Conservation (phyloP, 78 protist species). For the Goniomonas avonlea region DNA sequence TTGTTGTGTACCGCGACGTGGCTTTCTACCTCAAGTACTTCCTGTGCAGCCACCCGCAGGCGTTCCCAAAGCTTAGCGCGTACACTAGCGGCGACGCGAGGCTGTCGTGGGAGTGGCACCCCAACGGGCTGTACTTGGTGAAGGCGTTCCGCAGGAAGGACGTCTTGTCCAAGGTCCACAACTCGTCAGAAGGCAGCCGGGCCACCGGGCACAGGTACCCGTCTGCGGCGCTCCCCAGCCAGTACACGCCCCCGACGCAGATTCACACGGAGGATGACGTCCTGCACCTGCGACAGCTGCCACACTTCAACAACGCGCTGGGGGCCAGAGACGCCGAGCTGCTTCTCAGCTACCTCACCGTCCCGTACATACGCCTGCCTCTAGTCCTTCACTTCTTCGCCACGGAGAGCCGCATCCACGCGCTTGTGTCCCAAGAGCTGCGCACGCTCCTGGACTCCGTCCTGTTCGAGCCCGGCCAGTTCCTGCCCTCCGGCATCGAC, state of each 20-base stretch:
- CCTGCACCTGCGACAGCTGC: not conserved
- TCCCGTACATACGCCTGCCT: not conserved
- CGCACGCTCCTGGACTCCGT: conserved; percentile 22
- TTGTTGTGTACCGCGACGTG: conserved; percentile 32
- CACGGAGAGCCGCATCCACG: conserved; percentile 16
- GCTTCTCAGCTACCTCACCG: not conserved
- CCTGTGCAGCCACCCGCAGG: not conserved
- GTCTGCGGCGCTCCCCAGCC: not conserved
- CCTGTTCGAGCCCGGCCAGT: conserved; percentile 34
- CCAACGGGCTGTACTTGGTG: too few relatives aligned
- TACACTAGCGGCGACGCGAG: not conserved
- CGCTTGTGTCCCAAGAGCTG: not conserved
- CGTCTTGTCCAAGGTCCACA: not conserved
- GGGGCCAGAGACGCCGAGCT: conserved; percentile 14
- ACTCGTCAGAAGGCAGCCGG: too few relatives aligned
- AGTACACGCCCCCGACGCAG: not conserved
- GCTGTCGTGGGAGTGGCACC: not conserved
- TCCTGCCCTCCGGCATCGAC: not conserved
- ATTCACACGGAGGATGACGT: not conserved
- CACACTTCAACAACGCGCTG: not conserved
- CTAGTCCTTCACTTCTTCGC: conserved; percentile 8
- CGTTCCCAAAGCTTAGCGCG: conserved; percentile 31
- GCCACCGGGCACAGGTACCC: conserved; percentile 21
- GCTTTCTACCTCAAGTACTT: conserved; percentile 30
- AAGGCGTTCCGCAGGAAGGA: not conserved